Conservation (phyloP, 306 rosid genomes). For the Ceratonia siliqua region DNA sequence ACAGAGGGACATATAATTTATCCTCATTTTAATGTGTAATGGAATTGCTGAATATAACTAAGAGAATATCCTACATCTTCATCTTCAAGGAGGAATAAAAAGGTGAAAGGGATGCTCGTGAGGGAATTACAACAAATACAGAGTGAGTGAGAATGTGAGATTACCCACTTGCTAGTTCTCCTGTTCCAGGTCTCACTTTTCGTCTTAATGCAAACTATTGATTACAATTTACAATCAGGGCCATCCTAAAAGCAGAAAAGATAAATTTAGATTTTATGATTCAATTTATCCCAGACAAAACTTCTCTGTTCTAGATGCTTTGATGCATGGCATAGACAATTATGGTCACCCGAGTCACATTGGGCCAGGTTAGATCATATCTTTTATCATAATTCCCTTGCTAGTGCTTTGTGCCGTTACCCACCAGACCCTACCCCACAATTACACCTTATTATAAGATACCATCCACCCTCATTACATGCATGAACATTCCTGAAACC, state of each 20-base stretch:
- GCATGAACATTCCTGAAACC: conserved; percentile 27
- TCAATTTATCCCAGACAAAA: background rate
- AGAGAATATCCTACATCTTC: too few relatives aligned
- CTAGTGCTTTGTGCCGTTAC: conserved; percentile 23
- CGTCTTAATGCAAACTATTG: conserved; percentile 35
- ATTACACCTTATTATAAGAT: conserved; percentile 31
- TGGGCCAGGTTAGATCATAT: conserved; percentile 32
- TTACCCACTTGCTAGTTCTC: conserved; percentile 18
- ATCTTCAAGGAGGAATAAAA: background rate
- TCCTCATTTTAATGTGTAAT: too few relatives aligned
- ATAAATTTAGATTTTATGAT: conserved; percentile 32
- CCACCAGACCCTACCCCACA: conserved; percentile 6
- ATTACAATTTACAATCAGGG: conserved; percentile 6
- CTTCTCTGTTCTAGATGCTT: conserved; percentile 23
- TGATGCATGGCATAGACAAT: conserved; percentile 23
- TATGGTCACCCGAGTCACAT: conserved; percentile 24
- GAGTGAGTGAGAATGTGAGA: background rate
- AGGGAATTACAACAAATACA: background rate
- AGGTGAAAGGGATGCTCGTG: conserved; percentile 7
- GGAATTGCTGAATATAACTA: too few relatives aligned
- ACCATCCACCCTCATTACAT: background rate
- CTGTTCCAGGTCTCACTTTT: conserved; percentile 27
- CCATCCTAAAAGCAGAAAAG: conserved; percentile 1
- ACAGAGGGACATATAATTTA: background rate
- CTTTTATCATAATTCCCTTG: conserved; percentile 18